Percentiles rank a stretch among this genome's conserved stretches.
phyloP scores from a whole-genome alignment of 1,284 basidiomycete species.

The Leccinum colubrinum region DNA sequence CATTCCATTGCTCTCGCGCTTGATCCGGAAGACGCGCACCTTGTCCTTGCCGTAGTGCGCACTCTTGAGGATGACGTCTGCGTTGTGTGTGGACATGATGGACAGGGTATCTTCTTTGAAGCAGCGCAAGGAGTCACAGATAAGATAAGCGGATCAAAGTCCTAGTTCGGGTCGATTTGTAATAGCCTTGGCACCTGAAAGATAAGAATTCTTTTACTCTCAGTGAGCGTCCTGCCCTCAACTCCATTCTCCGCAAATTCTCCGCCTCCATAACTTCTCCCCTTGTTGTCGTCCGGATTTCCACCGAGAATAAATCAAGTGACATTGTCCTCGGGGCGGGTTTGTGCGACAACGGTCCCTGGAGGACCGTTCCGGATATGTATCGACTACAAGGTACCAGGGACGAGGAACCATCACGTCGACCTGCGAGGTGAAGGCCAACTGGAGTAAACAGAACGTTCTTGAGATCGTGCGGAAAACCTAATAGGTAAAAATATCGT shows the following conservation, averaged over 20 bases:
- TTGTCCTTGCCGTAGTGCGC: conserved; percentile 87
- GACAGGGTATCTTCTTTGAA: background rate
- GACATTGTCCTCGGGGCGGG: background rate
- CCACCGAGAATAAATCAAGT: background rate
- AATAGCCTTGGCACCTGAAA: background rate
- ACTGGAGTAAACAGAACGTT: background rate
- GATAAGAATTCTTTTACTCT: background rate
- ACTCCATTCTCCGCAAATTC: background rate
- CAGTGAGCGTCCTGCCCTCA: background rate
- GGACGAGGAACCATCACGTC: background rate
- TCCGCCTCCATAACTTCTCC: background rate
- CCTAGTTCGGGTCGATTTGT: background rate
- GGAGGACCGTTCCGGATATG: background rate
- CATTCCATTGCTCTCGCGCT: conserved; percentile 60
- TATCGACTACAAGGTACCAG: background rate
- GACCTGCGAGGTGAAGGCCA: background rate
- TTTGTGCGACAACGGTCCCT: background rate
- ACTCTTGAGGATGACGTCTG: conserved; percentile 35
- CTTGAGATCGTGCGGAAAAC: background rate
- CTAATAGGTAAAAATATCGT: background rate
- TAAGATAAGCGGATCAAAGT: background rate
- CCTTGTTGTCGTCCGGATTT: background rate
- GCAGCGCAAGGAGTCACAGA: background rate
- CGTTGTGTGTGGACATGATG: conserved; percentile 13
- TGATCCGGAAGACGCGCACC: conserved; percentile 80